Conservation (phyloP, 2,329 filamentous ascomycete genomes). For the Aspergillus thermomutatus region DNA sequence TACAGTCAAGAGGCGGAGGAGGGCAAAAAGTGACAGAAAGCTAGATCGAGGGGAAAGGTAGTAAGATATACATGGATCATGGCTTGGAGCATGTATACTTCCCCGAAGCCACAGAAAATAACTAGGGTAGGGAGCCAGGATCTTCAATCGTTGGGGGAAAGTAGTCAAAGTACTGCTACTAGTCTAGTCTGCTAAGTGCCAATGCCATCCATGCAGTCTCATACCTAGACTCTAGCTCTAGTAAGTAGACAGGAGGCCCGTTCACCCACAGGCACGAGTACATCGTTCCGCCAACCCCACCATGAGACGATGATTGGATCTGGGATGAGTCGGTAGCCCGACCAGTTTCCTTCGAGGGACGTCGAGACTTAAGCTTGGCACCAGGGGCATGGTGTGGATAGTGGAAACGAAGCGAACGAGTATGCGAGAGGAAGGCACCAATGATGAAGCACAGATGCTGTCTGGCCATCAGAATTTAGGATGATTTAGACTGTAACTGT, state of each 20-base stretch:
- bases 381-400: constrained; percentile 10
- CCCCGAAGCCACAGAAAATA: not conserved
- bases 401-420: constrained; percentile 1
- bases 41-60: constrained; percentile 12
- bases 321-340: constrained; percentile 3
- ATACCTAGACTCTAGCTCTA: not conserved
- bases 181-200: not conserved
- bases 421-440: constrained; percentile 3
- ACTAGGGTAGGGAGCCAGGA: not conserved
- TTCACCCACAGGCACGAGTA: constrained; percentile 12
- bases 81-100: constrained; percentile 3
- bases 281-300: constrained; percentile 1
- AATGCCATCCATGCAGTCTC: not conserved
- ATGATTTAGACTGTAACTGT: not conserved
- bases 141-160: not conserved
- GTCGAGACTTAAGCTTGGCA: constrained; percentile 8
- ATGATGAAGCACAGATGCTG: not conserved
- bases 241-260: constrained; percentile 16
- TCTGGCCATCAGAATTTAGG: not conserved
- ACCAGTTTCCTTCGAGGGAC: constrained; percentile 5
- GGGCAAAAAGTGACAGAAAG: constrained; percentile 9
- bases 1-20: constrained; percentile 2
- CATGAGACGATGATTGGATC: constrained; percentile 13
- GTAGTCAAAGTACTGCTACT: not conserved
- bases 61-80: constrained; percentile 21